Evolutionary conservation across 2,329 filamentous ascomycete genomes (phyloP), one percentile per base, ranked within the genome.

Genomic region (Cercospora zeae-maydis): DNA sequence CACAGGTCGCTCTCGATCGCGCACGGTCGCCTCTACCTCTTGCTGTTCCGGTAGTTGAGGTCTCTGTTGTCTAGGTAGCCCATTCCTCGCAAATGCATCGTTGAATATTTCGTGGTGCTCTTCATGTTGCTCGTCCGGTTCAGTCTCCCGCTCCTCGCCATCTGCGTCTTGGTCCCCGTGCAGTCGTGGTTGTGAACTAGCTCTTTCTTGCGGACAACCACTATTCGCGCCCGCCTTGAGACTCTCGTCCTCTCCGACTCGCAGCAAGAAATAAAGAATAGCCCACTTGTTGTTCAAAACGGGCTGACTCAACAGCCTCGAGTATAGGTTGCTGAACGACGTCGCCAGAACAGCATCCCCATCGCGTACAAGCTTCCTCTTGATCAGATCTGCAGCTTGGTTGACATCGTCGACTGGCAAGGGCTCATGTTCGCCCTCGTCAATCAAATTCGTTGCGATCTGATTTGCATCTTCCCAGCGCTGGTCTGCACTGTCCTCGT

Each of bases 231-330:
- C 24, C 30, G 21, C 21, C n/a, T 52, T 52, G 14, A 34, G 27
- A 6, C 52, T 21, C 33, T 64, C 62, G 24, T 66, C 65, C 72
- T 93, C 90, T 37, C 65, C 91, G 87, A 53, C 84, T 71, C 91
- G 88, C 75, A 95, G 90, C 45, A 99, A 84, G 45, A 99, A 86
- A 75, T 96, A 96, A 19, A 99, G 82, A 68, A 99, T 97, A 2
- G 90, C 92, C 92, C 93, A 98, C 83, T 99, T 99, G 77, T 96
- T 90, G 72, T 91, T 90, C 49, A 99, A 83, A 5, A 98, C 93
- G 0, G 93, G 93, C 68, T 97, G 87, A n/a, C 91, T 90, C 27
- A 97, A 82, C 16, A 99, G 84, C 61, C 92, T 86, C 34, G 91
- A 92, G 78, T 97, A 96, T 30, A 99, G 84, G 73, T 96, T 96